Evolutionary conservation across 441 rosid species (phyloP).

Genomic region (Rhodomyrtus psidioides): DNA sequence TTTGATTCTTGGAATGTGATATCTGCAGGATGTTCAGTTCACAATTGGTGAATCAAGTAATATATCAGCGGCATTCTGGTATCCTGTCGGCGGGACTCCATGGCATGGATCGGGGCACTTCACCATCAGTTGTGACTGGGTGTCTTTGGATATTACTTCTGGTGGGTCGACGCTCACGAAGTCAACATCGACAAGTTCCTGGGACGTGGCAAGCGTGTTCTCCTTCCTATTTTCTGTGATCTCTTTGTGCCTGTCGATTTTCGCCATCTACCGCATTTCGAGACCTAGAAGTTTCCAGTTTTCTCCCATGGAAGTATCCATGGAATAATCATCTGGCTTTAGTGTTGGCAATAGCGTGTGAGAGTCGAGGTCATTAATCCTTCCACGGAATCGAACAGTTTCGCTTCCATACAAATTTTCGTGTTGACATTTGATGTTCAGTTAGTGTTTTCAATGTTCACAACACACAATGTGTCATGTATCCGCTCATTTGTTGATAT

Average conservation of each 20-base stretch:
- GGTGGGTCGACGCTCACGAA: conserved; percentile 4
- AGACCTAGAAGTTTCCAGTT: background rate
- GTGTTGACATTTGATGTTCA: background rate
- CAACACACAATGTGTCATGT: background rate
- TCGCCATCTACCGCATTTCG: background rate
- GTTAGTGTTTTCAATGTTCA: background rate
- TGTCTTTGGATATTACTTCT: conserved; percentile 46
- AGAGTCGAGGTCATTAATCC: background rate
- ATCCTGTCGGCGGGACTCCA: conserved; percentile 66
- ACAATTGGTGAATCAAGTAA: conserved; percentile 58
- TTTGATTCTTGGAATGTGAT: background rate
- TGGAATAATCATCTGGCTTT: background rate
- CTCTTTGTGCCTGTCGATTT: background rate
- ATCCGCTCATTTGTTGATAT: background rate
- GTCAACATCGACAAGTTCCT: background rate
- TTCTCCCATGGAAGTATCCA: background rate
- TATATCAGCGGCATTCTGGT: conserved; percentile 93
- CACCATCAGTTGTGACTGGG: conserved; percentile 75
- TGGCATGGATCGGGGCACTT: conserved; percentile 91
- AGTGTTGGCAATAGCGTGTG: background rate
- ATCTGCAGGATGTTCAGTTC: conserved; percentile 80
- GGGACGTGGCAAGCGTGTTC: background rate
- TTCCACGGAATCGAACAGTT: background rate
- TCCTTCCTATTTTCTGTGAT: background rate
- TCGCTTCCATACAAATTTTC: background rate